A percentile compares a stretch with the other conserved stretches of the same genome.
phyloP scores from a whole-genome alignment of 768 basidiomycete genomes.

The Rhodocollybia butyracea region DNA sequence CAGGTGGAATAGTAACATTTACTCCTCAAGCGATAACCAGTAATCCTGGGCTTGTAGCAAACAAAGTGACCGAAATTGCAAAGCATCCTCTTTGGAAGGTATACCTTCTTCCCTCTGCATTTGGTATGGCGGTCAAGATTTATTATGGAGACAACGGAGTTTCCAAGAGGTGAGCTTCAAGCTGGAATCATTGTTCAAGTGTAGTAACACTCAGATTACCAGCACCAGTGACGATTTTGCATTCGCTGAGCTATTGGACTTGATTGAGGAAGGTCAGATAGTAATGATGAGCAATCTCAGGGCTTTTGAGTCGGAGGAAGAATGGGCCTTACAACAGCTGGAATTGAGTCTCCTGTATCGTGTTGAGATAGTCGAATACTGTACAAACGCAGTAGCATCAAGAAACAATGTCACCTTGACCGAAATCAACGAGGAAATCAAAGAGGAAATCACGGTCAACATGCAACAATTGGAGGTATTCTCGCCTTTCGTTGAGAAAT shows the following conservation, averaged over 20 bases:
- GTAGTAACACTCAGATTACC: neutral
- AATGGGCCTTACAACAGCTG: constrained; percentile 40
- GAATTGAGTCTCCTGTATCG: constrained; percentile 25
- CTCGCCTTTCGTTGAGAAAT: constrained; percentile 55
- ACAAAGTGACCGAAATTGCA: neutral
- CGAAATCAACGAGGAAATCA: constrained; percentile 31
- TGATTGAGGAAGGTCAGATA: neutral
- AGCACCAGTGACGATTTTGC: neutral
- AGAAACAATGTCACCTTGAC: constrained; percentile 30
- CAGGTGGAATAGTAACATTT: constrained; percentile 2
- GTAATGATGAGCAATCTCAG: too few species aligned
- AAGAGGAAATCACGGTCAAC: constrained; percentile 46
- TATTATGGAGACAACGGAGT: neutral
- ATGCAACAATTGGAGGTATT: constrained; percentile 56
- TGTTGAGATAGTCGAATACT: constrained; percentile 40
- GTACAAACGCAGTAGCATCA: constrained; percentile 37
- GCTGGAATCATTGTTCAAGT: neutral
- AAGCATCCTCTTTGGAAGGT: constrained; percentile 3
- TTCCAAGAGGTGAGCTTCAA: neutral
- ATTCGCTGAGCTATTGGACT: neutral
- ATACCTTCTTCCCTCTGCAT: neutral
- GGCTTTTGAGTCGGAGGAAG: too few species aligned
- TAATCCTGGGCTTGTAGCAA: neutral
- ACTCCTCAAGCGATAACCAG: neutral
- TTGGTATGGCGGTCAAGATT: neutral